These are phyloP conservation scores for Avena atlantica DNA, from an alignment of 176 grass and related monocot species.

Conservation along the genomic window DNA sequence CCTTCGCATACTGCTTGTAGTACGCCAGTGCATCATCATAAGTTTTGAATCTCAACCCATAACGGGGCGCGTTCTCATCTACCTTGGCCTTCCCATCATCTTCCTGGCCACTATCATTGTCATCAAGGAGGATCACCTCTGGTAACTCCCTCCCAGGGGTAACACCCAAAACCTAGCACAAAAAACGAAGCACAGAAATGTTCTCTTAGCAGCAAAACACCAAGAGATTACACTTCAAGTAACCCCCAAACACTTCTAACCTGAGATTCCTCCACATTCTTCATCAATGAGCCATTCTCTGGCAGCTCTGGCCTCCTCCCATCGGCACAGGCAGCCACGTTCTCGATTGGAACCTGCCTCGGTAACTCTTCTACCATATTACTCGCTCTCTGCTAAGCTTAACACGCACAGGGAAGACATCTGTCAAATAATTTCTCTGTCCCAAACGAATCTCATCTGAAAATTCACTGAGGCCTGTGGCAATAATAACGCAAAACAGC, in stretches of 20 bases:
- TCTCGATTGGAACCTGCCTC: slow-evolving; percentile 22
- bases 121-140: slow-evolving; percentile 57
- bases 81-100: slow-evolving; percentile 28
- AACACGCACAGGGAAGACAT: neutral
- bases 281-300: slow-evolving; percentile 8
- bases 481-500: neutral
- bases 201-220: neutral
- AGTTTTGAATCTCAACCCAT: slow-evolving; percentile 82
- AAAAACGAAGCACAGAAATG: neutral
- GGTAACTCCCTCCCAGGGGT: neutral
- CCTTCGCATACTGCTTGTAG: slow-evolving; percentile 82
- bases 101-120: slow-evolving; percentile 59
- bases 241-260: slow-evolving; percentile 36
- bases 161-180: slow-evolving; percentile 48
- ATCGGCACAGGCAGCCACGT: slow-evolving; percentile 4
- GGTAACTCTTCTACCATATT: slow-evolving; percentile 40
- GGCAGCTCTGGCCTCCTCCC: slow-evolving; percentile 30
- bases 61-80: slow-evolving; percentile 56
- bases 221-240: slow-evolving; percentile 10
- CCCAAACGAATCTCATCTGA: neutral
- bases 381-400: neutral
- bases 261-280: slow-evolving; percentile 34
- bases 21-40: slow-evolving; percentile 76
- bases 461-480: neutral
- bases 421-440: neutral